Evolutionary conservation across 345 rosid species (phyloP).

Genomic region (Populus simonii): DNA sequence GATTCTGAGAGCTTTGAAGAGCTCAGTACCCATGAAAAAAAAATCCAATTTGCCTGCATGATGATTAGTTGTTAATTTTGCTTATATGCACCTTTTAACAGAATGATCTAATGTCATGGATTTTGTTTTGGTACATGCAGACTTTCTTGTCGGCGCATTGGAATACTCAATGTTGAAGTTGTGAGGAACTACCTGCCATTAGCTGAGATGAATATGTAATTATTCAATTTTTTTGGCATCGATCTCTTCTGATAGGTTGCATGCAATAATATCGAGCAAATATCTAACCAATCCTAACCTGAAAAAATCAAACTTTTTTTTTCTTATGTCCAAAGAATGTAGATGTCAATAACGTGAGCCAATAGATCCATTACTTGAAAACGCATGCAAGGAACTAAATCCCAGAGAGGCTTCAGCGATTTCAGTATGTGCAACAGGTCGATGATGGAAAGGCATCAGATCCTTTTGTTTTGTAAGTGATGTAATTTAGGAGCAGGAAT

Average conservation of each 20-base stretch:
- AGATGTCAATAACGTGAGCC: neutral
- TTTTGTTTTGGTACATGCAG: constrained; percentile 6
- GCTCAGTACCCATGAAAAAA: neutral
- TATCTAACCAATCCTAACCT: neutral
- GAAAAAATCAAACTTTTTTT: neutral
- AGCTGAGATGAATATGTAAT: neutral
- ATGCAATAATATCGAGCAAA: neutral
- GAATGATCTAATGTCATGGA: neutral
- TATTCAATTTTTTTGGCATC: neutral
- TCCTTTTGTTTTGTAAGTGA: too few relatives aligned
- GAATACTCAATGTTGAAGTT: constrained; percentile 65
- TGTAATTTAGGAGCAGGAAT: neutral
- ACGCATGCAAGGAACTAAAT: neutral
- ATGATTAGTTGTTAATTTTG: neutral
- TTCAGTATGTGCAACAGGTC: neutral
- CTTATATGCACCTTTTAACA: neutral
- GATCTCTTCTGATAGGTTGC: neutral
- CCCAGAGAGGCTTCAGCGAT: neutral
- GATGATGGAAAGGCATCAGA: neutral
- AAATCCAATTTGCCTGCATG: neutral
- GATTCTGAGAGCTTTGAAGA: neutral
- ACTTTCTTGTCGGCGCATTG: constrained; percentile 72
- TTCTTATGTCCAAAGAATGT: neutral
- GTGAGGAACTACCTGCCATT: constrained; percentile 26
- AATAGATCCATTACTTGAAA: neutral